These are phyloP conservation scores for Pythium sukuiense DNA, from an alignment of 352 stramenopile species.

Conservation along the genomic window DNA sequence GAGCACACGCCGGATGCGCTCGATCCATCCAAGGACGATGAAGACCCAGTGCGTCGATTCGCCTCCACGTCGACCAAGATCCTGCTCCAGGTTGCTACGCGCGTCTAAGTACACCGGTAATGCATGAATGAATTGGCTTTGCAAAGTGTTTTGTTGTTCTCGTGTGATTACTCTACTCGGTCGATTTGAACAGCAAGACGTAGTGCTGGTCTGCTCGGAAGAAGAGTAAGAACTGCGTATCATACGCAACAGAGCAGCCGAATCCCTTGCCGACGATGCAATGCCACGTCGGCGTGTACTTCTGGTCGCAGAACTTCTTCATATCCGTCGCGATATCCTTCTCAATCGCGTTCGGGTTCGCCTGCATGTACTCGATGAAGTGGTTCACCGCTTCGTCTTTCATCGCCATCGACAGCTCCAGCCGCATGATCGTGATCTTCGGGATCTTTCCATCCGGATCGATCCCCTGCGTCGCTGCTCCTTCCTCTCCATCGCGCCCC, in stretches of 20 bases:
- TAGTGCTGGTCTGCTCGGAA: constrained; percentile 84
- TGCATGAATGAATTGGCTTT: background rate
- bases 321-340: constrained; percentile 98
- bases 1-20: constrained; percentile 46
- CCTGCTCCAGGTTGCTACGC: constrained; percentile 37
- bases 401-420: constrained; percentile 65
- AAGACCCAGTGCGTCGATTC: constrained; percentile 47
- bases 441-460: constrained; percentile 35
- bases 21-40: constrained; percentile 36
- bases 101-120: constrained; percentile 6
- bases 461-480: constrained; percentile 13
- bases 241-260: constrained; percentile 89
- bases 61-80: constrained; percentile 61
- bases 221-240: constrained; percentile 89
- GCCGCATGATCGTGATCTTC: constrained; percentile 65
- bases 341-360: constrained; percentile 54
- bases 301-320: constrained; percentile 99
- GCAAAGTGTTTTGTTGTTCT: background rate
- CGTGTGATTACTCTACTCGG: constrained; percentile 41
- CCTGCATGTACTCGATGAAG: constrained; percentile 39
- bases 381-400: constrained; percentile 69
- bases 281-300: constrained; percentile 93
- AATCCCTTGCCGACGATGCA: constrained; percentile 92
- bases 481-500: constrained; percentile 8
- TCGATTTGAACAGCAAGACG: constrained; percentile 84